Base-by-base conservation (phyloP, 2,329 filamentous ascomycete genomes). In the Penicillium sp. region DNA sequence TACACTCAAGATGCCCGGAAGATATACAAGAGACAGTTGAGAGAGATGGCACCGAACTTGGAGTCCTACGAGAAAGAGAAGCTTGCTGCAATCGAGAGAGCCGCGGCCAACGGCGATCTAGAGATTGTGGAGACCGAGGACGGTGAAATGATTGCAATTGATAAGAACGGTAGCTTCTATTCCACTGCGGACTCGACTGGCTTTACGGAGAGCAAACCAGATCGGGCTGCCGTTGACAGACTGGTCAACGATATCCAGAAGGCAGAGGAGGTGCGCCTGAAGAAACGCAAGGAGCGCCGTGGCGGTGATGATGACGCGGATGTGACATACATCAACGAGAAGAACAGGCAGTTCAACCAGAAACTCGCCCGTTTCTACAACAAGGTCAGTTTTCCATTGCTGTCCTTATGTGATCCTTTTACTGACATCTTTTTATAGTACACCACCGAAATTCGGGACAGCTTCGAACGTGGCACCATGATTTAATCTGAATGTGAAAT, bases 291-390 rank as follows among this genome's bases (percentile, higher is more conserved):
- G 72, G 90, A 95, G 63, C 83, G 92, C 72, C 84, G 87, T 72
- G 88, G 87, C 72, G 88, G 87, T 60, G 91, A 92, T 56, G 92
- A 96, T 61, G 89, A 92, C 46, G 88, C 86, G 29, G 94, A 99
- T 75, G 89, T 97, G 67, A 97, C 93, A 8, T 97, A 96, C 77
- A 99, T 99, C 84, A 99, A 99, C 78, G 92, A 97, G 78, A 97
- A 99, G 88, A 99, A 99, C 82, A 97, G 97, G 82, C 92, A 97
- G 82, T 99, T 99, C 81, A 99, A 99, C 85, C 87, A 96, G 79
- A 97, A 99, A 79, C 80, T 99, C 74, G 82, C 89, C 52, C 83
- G 94, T 64, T 99, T 97, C 79, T 99, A 99, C 78, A 94, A 99
- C 79, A 96, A 96, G 77, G 81, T 82, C 75, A 59, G 76, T 68